Evolutionary conservation across 75 land plant species (phyloP).

Genomic region (Cryptomeria japonica): DNA sequence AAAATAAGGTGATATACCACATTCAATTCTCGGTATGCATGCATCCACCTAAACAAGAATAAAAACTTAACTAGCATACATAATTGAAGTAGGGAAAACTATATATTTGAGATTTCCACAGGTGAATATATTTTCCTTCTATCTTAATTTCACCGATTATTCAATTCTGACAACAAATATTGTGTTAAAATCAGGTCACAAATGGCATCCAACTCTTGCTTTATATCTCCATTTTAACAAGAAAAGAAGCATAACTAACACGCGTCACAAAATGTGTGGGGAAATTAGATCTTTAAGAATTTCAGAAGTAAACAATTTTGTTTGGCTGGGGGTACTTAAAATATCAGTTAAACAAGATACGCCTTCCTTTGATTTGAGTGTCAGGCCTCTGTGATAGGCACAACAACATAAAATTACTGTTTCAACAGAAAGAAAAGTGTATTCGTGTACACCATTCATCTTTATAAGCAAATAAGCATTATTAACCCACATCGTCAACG

Average conservation of each 20-base stretch:
- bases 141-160: background rate
- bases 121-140: background rate
- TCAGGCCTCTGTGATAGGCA: too few species aligned
- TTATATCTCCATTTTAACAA: background rate
- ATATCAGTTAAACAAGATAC: too few species aligned
- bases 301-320: too few species aligned
- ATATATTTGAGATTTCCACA: background rate
- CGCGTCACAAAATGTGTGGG: background rate
- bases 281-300: background rate
- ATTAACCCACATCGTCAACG: too few species aligned
- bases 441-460: background rate
- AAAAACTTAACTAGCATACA: background rate
- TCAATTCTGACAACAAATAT: background rate
- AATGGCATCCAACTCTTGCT: background rate
- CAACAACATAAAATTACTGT: too few species aligned
- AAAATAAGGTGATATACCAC: background rate
- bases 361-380: too few species aligned
- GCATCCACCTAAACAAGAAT: background rate
- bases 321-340: too few species aligned
- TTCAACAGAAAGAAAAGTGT: too few species aligned
- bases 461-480: background rate
- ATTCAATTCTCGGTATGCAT: background rate
- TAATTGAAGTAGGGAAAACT: background rate
- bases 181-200: background rate
- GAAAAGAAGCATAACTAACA: background rate